Base-by-base conservation (phyloP, 768 basidiomycete genomes). In the Rhodotorula kratochvilovae region DNA sequence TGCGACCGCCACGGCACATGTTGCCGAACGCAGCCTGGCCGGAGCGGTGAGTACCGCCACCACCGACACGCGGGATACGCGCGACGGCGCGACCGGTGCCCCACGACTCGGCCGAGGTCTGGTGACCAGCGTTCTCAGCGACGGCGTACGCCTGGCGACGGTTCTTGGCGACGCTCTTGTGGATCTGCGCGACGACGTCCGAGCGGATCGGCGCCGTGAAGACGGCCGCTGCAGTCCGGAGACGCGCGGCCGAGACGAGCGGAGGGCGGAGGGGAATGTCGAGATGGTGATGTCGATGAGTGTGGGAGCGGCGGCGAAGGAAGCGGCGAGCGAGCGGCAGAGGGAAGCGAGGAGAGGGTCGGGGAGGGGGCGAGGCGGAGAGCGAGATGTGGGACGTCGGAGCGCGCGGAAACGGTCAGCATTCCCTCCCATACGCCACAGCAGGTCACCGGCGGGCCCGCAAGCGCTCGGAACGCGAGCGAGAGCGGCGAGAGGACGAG, bases 1-100 rank as follows among this genome's bases (percentile, higher is more conserved):
- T 98, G 81, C 96, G 92, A 85, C 96, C 96, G 80, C 96, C 95
- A 83, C 96, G 91, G 86, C 95, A 98, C 96, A 99, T 98, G 90
- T 98, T 98, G 80, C 96, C 96, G 84, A 98, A 98, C 43, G 96
- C 96, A 81, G 92, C 96, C 89, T 95, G 66, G 71, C 96, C 96
- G 67, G 96, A 94, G 77, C 96, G 90, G 85, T 95, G 92, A 77
- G 96, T 98, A 82, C 96, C 96, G 80, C 91, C 90, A 81, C 96
- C 96, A 80, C 92, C 92, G 75, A 99, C 95, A 90, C 96, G 95
- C 82, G 96, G 96, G 81, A 99, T 98, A 93, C 96, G 96, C 36
- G 95, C 95, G 76, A 99, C 96, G 77, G 96, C 96, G 83, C 96
- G 93, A 88, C 96, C 96, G 76, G 96, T 99, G 83, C 96, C 96